Base-by-base conservation (phyloP, 495 filamentous ascomycete genomes). In the Glutinoglossum americanum region DNA sequence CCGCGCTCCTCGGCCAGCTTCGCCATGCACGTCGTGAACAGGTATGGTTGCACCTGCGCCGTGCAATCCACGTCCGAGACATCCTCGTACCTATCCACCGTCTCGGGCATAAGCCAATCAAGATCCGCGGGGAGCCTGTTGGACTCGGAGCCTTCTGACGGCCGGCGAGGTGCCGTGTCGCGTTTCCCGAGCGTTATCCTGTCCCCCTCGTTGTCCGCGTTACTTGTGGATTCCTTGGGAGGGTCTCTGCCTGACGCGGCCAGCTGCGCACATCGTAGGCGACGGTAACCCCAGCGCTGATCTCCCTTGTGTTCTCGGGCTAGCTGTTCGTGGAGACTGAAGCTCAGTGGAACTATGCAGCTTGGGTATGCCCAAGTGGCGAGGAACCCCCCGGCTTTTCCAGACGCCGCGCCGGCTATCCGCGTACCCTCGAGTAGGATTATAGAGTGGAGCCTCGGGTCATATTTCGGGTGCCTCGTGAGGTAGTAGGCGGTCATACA, bases 321-420 rank as follows among this genome's bases (percentile, higher is more conserved):
- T 7, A 98, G 73, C 58, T 94, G 78, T 17, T 78, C 76, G 64
- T 98, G 92, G 9, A 96, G 73, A 49, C 76, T 74, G 71, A 85
- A 98, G 60, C 85, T 92, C 57, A 98, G 72, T 1, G 87, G 85
- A 0, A 96, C 92, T 58, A 98, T 78, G 63, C 76, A 84, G 61
- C 68, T 75, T 0, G 92, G 92, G 64, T 96, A 95, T 11, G 92
- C 92, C 92, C 92, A 98, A 44, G 89, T 73, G 0, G 82, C 92
- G n/a, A 98, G 73, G 15, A 98, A 76, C 0, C 92, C 92, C 3
- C 92, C 92, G 0, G 92, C 92, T 72, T 98, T 98, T 6, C 92
- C 92, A 27, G 88, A 94, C 45, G 92, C 92, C 21, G 85, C 92
- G 10, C 89, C 82, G n/a, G 92, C 92, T 61, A 97, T 86, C 41